phyloP scores from a whole-genome alignment of 83 land plant genomes.

The Diphasiastrum complanatum region DNA sequence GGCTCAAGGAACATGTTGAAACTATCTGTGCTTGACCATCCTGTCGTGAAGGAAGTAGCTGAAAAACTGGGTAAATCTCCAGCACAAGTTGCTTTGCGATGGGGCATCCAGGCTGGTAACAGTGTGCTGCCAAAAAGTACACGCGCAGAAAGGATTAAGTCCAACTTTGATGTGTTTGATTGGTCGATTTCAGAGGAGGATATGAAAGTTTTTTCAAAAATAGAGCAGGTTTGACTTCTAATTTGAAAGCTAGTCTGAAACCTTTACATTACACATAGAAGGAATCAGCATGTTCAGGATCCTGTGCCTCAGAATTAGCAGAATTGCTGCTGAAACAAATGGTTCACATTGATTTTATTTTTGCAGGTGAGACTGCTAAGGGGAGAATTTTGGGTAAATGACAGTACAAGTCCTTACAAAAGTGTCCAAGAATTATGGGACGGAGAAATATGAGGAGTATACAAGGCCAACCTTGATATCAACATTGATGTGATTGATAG shows the following conservation, averaged over 20 bases:
- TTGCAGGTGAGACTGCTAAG: background rate
- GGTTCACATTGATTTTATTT: background rate
- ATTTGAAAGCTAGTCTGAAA: background rate
- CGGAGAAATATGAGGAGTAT: background rate
- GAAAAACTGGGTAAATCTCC: background rate
- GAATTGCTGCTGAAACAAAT: background rate
- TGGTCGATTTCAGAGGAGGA: constrained; percentile 1
- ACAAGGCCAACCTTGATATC: background rate
- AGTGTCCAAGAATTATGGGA: background rate
- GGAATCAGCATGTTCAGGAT: too few relatives aligned
- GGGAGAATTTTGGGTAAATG: constrained; percentile 1
- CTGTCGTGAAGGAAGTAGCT: background rate
- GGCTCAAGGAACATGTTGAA: background rate
- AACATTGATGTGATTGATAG: too few relatives aligned
- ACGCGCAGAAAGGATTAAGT: background rate
- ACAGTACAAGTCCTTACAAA: background rate
- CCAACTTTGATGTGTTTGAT: background rate
- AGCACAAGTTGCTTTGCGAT: constrained; percentile 6
- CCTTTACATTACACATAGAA: too few relatives aligned
- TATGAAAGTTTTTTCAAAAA: background rate
- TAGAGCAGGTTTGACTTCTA: constrained; percentile 3
- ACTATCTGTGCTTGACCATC: background rate
- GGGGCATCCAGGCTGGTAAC: constrained; percentile 4
- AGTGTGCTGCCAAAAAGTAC: constrained; percentile 1
- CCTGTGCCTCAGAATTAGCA: too few relatives aligned